Base-by-base conservation (phyloP, 2,329 filamentous ascomycete genomes). In the Colletotrichum neosansevieriae region DNA sequence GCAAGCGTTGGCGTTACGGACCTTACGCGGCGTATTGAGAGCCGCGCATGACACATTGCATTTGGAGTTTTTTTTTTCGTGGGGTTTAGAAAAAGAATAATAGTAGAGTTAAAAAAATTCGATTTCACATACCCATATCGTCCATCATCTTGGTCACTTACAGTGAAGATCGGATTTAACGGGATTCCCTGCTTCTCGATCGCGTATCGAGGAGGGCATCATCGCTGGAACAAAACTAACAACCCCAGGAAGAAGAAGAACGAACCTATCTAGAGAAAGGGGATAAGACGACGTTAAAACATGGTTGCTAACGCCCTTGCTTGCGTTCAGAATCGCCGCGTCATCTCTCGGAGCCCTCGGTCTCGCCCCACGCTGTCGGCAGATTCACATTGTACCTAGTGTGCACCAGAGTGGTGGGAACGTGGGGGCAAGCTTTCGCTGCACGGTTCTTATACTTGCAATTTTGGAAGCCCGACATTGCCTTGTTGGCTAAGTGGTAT, bases 401-500 rank as follows among this genome's bases (percentile, higher is more conserved):
- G n/a, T n/a, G n/a, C n/a, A n/a, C n/a, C n/a, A n/a, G n/a, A n/a
- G n/a, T n/a, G 4, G 6, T 7, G 29, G 6, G 29, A 29, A 6
- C 7, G 29, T 6, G 6, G 6, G 7, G 29, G 3, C 29, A 29
- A 29, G 36, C 11, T 5, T 38, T 15, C 2, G n/a, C 15, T 3
- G 21, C 12, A 29, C 19, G 38, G 2, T 34, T 42, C 19, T 24
- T 57, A 29, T 1, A 0, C 2, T 2, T 0, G 11, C 4, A 44
- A 24, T 24, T 7, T 21, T 10, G 2, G 6, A 0, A 0, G 0
- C 0, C 19, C 3, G 3, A 9, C 24, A 17, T 61, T n/a, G 58
- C 58, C 58, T 61, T 61, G 58, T 61, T 61, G 58, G 58, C 58
- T 61, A 47, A 61, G 58, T 61, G 58, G 58, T 61, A 61, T 51